Evolutionary conservation across 129 eudicot species (phyloP).

Genomic region (Saposhnikovia divaricata): DNA sequence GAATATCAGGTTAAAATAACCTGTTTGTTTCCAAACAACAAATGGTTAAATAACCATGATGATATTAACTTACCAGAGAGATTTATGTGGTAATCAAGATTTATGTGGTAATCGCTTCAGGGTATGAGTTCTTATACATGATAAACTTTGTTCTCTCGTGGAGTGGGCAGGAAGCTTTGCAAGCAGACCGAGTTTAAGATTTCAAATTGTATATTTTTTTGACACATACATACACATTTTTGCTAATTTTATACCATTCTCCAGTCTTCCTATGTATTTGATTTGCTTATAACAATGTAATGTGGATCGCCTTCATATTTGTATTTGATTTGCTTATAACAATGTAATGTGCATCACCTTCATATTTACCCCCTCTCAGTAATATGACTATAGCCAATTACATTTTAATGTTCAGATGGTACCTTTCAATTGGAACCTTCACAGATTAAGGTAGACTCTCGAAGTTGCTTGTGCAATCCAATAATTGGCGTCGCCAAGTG

Average conservation of each 20-base stretch:
- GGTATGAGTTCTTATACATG: conserved; percentile 49
- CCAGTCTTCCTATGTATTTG: conserved; percentile 43
- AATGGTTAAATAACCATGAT: neutral
- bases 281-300: neutral
- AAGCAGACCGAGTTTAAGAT: conserved; percentile 55
- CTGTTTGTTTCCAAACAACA: neutral
- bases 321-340: neutral
- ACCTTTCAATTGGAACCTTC: conserved; percentile 63
- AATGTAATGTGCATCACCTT: neutral
- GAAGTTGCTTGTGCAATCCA: no score
- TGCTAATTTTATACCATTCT: conserved; percentile 48
- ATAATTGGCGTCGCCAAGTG: conserved; percentile 42
- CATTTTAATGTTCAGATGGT: conserved; percentile 16
- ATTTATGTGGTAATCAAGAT: conserved; percentile 21
- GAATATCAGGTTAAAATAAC: neutral
- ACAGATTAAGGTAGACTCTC: conserved; percentile 40
- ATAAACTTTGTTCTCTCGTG: conserved; percentile 42
- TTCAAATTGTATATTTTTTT: conserved; percentile 47
- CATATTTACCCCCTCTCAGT: neutral
- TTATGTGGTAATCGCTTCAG: conserved; percentile 20
- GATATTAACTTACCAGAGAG: conserved; percentile 38
- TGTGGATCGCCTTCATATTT: no score
- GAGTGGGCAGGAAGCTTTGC: conserved; percentile 53
- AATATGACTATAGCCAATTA: neutral
- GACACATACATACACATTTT: conserved; percentile 47